Base-by-base conservation (phyloP, 2,329 filamentous ascomycete species). In the Xylogone sp. region DNA sequence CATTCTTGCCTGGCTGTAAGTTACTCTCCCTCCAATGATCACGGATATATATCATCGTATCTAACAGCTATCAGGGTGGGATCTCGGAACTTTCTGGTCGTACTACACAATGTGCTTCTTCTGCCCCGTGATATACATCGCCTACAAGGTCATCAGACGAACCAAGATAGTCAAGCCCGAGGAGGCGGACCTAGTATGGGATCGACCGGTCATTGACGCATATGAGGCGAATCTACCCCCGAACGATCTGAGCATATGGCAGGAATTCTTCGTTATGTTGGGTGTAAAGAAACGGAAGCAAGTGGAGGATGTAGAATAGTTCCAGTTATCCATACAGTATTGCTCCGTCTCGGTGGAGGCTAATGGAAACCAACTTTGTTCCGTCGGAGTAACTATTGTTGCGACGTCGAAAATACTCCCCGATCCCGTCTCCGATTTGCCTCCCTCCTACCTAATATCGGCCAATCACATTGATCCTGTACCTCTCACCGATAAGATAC, bases 11-110 rank as follows among this genome's bases (percentile, higher is more conserved):
- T 77, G 24, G 78, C 76, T 0, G 79, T 47, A 47, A 47, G 45
- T n/a, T 47, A 27, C 24, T 10, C 5, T 27, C 10, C 10, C 24
- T 27, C 10, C 5, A 10, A 27, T 27, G 5, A n/a, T n/a, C n/a
- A n/a, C n/a, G n/a, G n/a, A n/a, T n/a, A n/a, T n/a, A n/a, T n/a
- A n/a, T n/a, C n/a, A n/a, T n/a, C n/a, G n/a, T n/a, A n/a, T 27
- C 24, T 27, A 27, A 27, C 24, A 27, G 24, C 10, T 27, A 27
- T 90, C 60, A 64, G 90, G 42, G 82, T 84, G 0, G 77, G 77
- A 0, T 75, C 77, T 1, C 91, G 88, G 88, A 77, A 83, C 53
- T 6, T 92, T 91, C 63, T 66, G 91, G 21, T 90, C 90, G 68
- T 74, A 71, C 2, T 90, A 90, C 67, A 82, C 82, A 45, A 78